Conservation (phyloP, 805 yeast species). For the Candida succiphila region DNA sequence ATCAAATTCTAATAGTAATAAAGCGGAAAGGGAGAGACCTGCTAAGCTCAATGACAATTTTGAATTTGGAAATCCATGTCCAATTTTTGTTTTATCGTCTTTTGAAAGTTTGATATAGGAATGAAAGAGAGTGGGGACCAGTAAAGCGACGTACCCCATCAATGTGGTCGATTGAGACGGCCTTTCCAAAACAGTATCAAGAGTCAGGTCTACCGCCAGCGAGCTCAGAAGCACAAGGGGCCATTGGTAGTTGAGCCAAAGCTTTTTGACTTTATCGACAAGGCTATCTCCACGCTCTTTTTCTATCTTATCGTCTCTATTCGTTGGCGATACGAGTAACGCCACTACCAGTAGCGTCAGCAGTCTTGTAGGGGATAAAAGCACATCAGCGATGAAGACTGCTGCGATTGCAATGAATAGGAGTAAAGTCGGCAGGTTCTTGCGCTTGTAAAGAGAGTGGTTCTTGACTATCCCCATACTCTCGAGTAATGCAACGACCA, state of each 20-base stretch:
- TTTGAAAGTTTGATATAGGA: too few relatives aligned
- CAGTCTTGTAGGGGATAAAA: neutral
- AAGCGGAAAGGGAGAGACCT: constrained; percentile 1
- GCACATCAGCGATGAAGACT: constrained; percentile 3
- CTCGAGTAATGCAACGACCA: constrained; percentile 1
- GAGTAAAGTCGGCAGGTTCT: neutral
- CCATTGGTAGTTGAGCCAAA: too few relatives aligned
- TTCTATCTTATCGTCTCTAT: too few relatives aligned
- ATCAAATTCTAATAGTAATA: constrained; percentile 8
- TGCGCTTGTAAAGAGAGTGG: neutral
- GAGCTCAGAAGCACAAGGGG: too few relatives aligned
- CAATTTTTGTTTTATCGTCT: too few relatives aligned
- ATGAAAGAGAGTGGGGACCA: too few relatives aligned
- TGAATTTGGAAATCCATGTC: constrained; percentile 1
- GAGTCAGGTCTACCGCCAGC: too few relatives aligned
- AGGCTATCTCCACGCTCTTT: too few relatives aligned
- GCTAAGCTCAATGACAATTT: neutral
- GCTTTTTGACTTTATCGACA: too few relatives aligned
- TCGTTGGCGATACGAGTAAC: constrained; percentile 4
- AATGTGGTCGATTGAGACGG: too few relatives aligned
- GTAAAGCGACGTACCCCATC: too few relatives aligned
- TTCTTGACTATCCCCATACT: constrained; percentile 3
- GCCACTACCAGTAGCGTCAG: neutral
- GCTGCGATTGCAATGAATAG: constrained; percentile 8
- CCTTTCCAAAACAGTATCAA: too few relatives aligned